These are phyloP conservation scores for Cercospora berteroae DNA, from an alignment of 2,329 filamentous ascomycete species.

Conservation along the genomic window DNA sequence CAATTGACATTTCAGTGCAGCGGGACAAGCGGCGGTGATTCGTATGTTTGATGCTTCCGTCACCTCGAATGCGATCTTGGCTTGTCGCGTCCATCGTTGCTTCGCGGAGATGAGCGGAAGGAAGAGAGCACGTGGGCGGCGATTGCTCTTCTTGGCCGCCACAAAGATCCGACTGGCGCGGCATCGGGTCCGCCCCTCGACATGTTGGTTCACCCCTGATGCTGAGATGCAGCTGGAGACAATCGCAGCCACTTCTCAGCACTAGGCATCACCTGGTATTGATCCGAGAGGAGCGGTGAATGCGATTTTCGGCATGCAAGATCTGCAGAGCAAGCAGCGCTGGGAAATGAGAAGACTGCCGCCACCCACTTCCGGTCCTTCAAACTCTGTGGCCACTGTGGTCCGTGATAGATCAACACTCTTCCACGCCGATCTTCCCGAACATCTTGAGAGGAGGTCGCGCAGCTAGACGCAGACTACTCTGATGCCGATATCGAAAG, in stretches of 20 bases:
- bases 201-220: too few species aligned
- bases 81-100: too few species aligned
- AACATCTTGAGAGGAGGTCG: conserved; percentile 25
- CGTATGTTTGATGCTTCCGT: too few species aligned
- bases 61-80: too few species aligned
- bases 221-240: too few species aligned
- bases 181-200: background rate
- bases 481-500: conserved; percentile 28
- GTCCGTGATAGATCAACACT: background rate
- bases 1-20: too few species aligned
- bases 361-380: background rate
- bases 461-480: conserved; percentile 20
- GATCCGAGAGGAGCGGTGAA: background rate
- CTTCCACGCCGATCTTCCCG: background rate
- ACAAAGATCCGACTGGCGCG: background rate
- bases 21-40: too few species aligned
- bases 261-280: background rate
- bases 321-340: background rate
- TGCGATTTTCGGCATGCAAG: background rate
- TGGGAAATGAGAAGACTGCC: background rate
- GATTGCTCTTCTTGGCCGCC: background rate
- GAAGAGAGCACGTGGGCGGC: background rate
- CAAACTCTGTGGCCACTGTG: background rate
- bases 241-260: too few species aligned
- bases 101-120: too few species aligned